Evolutionary conservation across 169 alveolate genomes (phyloP).

Genomic region (Eimeria brunetti): DNA sequence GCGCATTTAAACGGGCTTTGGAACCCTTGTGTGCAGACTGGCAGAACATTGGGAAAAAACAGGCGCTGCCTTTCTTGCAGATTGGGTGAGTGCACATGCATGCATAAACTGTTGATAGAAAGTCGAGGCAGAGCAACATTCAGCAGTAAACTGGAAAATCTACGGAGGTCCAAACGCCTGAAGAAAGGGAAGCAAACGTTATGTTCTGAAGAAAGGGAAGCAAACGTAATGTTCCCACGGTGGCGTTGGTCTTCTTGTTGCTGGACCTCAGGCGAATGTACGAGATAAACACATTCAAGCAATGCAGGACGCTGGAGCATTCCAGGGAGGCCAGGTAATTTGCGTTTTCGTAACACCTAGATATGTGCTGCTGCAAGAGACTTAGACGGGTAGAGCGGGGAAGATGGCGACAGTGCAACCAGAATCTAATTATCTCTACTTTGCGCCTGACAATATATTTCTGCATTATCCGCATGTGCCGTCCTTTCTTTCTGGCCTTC

Average conservation of each 20-base stretch:
- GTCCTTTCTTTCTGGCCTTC: not conserved
- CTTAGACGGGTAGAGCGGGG: not conserved
- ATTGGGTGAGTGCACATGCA: slow-evolving; percentile 77
- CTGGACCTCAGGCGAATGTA: slow-evolving; percentile 35
- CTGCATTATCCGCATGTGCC: not conserved
- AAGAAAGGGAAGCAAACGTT: not conserved
- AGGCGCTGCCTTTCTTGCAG: slow-evolving; percentile 75
- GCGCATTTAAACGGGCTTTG: not conserved
- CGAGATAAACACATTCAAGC: slow-evolving; percentile 59
- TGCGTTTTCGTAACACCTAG: not conserved
- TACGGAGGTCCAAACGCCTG: not conserved
- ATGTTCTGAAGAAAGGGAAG: not conserved
- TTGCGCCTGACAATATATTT: not conserved
- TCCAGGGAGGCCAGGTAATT: slow-evolving; percentile 40
- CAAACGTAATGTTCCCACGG: not conserved
- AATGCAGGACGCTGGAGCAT: slow-evolving; percentile 64
- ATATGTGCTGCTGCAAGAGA: not conserved
- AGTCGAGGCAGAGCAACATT: not conserved
- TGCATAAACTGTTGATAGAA: not conserved
- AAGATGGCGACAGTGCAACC: not conserved
- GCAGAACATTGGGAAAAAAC: slow-evolving; percentile 65
- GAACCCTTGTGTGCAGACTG: slow-evolving; percentile 39
- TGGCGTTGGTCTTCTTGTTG: not conserved
- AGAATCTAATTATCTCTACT: not conserved
- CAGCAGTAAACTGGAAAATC: not conserved